These are phyloP conservation scores for Golubevia sp. DNA, from an alignment of 1,284 basidiomycete species.

Conservation along the genomic window DNA sequence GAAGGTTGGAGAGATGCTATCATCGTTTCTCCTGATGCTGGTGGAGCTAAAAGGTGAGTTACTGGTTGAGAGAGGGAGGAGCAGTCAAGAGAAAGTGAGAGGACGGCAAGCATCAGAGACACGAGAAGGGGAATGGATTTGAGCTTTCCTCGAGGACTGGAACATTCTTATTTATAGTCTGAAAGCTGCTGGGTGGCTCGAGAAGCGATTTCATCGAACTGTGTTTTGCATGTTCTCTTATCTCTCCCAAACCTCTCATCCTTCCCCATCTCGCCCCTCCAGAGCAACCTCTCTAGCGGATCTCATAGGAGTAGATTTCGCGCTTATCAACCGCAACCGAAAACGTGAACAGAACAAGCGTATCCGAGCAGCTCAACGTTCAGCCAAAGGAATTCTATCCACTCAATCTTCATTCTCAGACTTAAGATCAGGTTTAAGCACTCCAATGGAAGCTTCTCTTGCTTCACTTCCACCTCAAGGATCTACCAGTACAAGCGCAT, in stretches of 20 bases:
- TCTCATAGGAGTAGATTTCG: slow-evolving; percentile 93
- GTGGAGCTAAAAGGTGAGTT: slow-evolving; percentile 89
- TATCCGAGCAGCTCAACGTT: slow-evolving; percentile 27
- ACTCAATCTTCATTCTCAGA: slow-evolving; percentile 29
- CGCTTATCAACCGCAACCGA: slow-evolving; percentile 87
- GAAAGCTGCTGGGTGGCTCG: no score
- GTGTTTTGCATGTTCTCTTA: no score
- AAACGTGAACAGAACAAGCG: slow-evolving; percentile 50
- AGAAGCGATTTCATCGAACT: no score
- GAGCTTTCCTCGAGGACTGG: no score
- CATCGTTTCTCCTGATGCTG: slow-evolving; percentile 95
- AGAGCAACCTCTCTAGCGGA: slow-evolving; percentile 94
- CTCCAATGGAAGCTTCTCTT: slow-evolving; percentile 26
- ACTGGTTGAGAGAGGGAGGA: no score
- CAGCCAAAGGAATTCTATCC: slow-evolving; percentile 6
- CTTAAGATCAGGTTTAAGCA: slow-evolving; percentile 32
- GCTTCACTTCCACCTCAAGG: slow-evolving; percentile 2
- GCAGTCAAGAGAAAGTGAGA: no score
- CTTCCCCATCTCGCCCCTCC: no score
- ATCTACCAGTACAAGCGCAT: slow-evolving; percentile 13
- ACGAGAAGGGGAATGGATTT: no score
- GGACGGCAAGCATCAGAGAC: no score
- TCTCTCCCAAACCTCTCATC: no score
- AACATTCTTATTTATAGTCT: no score
- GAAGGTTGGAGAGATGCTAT: slow-evolving; percentile 85